Conservation (phyloP, 768 basidiomycete genomes). For the Boletellus emodensis region DNA sequence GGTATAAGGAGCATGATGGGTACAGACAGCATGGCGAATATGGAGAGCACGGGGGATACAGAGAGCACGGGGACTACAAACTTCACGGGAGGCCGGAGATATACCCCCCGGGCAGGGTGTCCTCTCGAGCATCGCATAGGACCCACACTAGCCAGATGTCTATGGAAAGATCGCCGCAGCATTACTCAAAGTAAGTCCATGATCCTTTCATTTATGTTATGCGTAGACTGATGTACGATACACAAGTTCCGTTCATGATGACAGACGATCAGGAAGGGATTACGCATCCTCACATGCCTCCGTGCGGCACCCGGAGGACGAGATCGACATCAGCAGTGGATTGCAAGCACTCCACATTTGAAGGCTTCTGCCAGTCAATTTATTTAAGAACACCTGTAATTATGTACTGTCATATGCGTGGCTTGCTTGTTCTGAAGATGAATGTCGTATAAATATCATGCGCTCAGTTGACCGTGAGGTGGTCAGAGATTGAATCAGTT, state of each 20-base stretch:
- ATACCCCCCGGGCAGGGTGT: conserved; percentile 15
- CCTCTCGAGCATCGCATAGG: conserved; percentile 30
- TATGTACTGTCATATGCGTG: neutral
- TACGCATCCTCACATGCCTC: conserved; percentile 17
- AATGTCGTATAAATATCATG: conserved; percentile 1
- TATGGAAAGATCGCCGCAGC: conserved; percentile 12
- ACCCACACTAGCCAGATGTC: conserved; percentile 17
- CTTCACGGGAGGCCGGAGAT: conserved; percentile 12
- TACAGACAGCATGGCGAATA: neutral
- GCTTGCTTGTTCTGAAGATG: neutral
- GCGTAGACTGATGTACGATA: conserved; percentile 5
- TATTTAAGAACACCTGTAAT: conserved; percentile 2
- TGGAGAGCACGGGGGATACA: conserved; percentile 12
- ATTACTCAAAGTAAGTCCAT: conserved; percentile 18
- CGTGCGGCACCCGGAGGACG: conserved; percentile 16
- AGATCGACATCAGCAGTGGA: conserved; percentile 21
- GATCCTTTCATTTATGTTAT: neutral
- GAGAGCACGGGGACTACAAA: conserved; percentile 15
- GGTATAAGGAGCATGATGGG: conserved; percentile 1
- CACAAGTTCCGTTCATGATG: conserved; percentile 22
- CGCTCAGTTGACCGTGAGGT: neutral
- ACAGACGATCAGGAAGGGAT: conserved; percentile 23
- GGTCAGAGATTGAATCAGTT: too few species aligned
- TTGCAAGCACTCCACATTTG: conserved; percentile 24
- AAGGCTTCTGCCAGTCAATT: conserved; percentile 4